Conservation (phyloP, 139 green algal species). For the Closterium sp. region DNA sequence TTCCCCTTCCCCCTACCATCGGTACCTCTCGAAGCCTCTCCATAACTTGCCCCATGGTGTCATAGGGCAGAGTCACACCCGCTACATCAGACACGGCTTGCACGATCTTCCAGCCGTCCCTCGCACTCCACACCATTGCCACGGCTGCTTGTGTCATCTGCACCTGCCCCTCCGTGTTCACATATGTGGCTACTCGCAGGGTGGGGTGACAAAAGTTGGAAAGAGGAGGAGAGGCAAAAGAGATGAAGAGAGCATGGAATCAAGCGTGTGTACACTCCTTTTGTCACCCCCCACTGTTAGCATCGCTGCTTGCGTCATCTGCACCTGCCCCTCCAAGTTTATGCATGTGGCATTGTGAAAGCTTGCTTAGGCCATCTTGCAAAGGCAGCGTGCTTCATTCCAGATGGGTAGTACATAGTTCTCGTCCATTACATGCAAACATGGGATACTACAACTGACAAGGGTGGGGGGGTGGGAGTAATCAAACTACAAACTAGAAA, state of each 20-base stretch:
- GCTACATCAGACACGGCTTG: constrained; percentile 79
- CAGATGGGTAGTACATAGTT: too few relatives aligned
- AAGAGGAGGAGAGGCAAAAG: too few relatives aligned
- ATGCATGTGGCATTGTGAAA: too few relatives aligned
- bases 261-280: too few relatives aligned
- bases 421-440: too few relatives aligned
- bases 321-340: constrained; percentile 82
- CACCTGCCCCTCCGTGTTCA: constrained; percentile 81
- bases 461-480: too few relatives aligned
- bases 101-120: constrained; percentile 95
- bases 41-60: constrained; percentile 70
- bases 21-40: constrained; percentile 67
- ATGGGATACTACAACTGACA: too few relatives aligned
- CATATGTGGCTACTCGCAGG: constrained; percentile 51
- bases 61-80: constrained; percentile 79
- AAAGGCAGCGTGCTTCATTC: too few relatives aligned
- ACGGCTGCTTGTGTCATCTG: constrained; percentile 84
- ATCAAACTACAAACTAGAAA: too few relatives aligned
- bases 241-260: too few relatives aligned
- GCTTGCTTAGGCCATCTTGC: too few relatives aligned
- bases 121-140: constrained; percentile 67
- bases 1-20: too few relatives aligned
- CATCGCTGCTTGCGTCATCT: constrained; percentile 81
- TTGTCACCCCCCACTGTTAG: constrained; percentile 65
- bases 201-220: neutral